Evolutionary conservation across 2,329 filamentous ascomycete genomes (phyloP).

Genomic region (Aspergillus uvarum): DNA sequence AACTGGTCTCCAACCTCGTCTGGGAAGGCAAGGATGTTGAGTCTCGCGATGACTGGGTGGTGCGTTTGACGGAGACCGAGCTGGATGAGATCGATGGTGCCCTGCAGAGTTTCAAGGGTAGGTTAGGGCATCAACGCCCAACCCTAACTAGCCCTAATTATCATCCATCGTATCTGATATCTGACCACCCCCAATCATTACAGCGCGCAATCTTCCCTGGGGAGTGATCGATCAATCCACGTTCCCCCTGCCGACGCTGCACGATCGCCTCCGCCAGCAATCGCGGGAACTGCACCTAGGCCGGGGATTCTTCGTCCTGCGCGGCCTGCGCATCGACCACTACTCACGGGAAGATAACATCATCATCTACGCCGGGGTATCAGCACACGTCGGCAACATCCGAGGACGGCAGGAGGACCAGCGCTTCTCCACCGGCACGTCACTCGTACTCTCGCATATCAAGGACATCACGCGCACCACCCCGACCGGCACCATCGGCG

Average conservation of each 20-base stretch:
- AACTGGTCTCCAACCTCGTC: conserved; percentile 44
- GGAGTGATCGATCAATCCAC: conserved; percentile 43
- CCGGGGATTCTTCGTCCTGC: conserved; percentile 46
- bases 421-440: conserved; percentile 20
- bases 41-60: conserved; percentile 41
- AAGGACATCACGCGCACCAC: conserved; percentile 54
- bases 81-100: conserved; percentile 46
- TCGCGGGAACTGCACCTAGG: conserved; percentile 42
- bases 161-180: background rate
- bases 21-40: conserved; percentile 47
- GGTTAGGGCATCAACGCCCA: background rate
- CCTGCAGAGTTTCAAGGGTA: conserved; percentile 44
- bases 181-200: background rate
- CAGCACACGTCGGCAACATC: conserved; percentile 41
- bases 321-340: conserved; percentile 40
- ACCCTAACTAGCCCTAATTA: background rate
- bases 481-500: conserved; percentile 4
- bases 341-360: conserved; percentile 37
- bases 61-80: conserved; percentile 36
- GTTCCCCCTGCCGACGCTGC: conserved; percentile 44
- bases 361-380: conserved; percentile 46
- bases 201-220: background rate
- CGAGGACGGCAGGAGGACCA: conserved; percentile 45
- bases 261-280: conserved; percentile 31
- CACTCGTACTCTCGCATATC: conserved; percentile 59